Conservation (phyloP, 768 basidiomycete species). For the Saitozyma sp. region DNA sequence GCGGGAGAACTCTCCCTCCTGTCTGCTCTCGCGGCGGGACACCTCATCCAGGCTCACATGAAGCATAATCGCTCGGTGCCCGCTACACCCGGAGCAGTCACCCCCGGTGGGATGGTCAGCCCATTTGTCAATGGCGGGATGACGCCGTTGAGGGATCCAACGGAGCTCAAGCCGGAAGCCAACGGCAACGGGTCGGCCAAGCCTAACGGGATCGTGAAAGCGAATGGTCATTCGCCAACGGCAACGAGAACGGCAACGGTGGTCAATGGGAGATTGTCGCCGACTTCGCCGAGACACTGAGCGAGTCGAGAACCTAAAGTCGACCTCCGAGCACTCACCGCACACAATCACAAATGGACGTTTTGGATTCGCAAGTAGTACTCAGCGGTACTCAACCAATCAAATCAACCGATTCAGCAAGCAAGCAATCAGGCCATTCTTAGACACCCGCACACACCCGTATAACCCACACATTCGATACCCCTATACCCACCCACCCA, state of each 20-base stretch:
- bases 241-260: constrained; percentile 1
- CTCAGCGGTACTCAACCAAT: no score
- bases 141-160: constrained; percentile 8
- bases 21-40: constrained; percentile 89
- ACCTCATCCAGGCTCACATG: constrained; percentile 89
- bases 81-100: constrained; percentile 66
- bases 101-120: constrained; percentile 39
- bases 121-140: constrained; percentile 9
- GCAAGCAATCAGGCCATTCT: no score
- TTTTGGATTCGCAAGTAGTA: no score
- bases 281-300: constrained; percentile 4
- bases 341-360: no score
- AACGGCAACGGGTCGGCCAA: constrained; percentile 1
- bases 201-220: not conserved
- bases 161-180: constrained; percentile 10
- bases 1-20: constrained; percentile 92
- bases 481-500: no score
- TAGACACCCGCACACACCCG: no score
- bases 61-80: constrained; percentile 84
- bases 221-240: constrained; percentile 4
- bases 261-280: constrained; percentile 10
- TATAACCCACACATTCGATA: no score
- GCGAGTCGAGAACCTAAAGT: not conserved
- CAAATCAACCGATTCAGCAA: no score
- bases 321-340: no score